Conservation (phyloP, 1,284 basidiomycete species). For the Tetrapyrgos nigripes region DNA sequence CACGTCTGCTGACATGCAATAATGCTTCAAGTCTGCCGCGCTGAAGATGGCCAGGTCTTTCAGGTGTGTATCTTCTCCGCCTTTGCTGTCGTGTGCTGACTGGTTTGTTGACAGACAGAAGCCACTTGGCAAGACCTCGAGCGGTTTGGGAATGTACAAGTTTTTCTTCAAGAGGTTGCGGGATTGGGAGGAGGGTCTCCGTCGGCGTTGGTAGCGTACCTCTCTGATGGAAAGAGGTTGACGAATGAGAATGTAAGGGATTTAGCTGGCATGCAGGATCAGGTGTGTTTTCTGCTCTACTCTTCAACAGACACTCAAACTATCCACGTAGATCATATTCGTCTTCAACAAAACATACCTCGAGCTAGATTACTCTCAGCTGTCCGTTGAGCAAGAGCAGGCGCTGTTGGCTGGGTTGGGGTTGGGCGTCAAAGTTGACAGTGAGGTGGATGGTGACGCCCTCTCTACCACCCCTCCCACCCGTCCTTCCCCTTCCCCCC, state of each 20-base stretch:
- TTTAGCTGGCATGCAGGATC: constrained; percentile 72
- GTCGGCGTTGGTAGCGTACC: constrained; percentile 74
- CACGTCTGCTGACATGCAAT: neutral
- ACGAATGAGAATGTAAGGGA: constrained; percentile 74
- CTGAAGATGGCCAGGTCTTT: constrained; percentile 71
- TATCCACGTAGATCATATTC: constrained; percentile 63
- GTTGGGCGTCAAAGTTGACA: too few species aligned
- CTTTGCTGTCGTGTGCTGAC: constrained; percentile 1
- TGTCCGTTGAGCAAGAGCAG: constrained; percentile 63
- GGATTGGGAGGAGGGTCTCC: constrained; percentile 68
- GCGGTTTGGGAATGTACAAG: constrained; percentile 70
- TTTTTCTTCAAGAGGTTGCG: constrained; percentile 70
- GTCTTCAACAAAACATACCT: constrained; percentile 83
- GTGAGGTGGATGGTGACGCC: too few species aligned
- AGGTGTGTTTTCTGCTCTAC: constrained; percentile 49
- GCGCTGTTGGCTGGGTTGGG: too few species aligned
- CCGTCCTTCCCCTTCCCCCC: too few species aligned
- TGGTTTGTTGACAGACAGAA: constrained; percentile 53
- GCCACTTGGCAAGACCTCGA: constrained; percentile 76
- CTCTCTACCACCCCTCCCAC: too few species aligned
- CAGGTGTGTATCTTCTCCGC: constrained; percentile 50
- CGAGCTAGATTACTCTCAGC: constrained; percentile 68
- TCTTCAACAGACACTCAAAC: constrained; percentile 6
- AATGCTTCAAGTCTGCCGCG: constrained; percentile 79
- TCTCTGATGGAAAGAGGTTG: constrained; percentile 75